Conservation (phyloP, 176 grass and related monocot genomes). For the Hordeum vulgare region DNA sequence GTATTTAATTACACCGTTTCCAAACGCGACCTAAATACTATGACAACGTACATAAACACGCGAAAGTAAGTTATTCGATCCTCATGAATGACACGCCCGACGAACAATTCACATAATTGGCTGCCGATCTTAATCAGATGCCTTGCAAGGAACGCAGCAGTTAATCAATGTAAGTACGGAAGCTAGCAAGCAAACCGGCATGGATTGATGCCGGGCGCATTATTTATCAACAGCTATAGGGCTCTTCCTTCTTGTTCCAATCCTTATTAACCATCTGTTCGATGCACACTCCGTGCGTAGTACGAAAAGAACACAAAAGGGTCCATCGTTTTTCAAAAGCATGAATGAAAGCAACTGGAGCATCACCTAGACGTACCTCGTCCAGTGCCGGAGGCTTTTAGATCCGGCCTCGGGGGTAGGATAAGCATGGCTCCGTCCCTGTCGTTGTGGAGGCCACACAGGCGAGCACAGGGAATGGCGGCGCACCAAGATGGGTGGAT, state of each 20-base stretch:
- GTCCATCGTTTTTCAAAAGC: neutral
- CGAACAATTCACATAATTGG: neutral
- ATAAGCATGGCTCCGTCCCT: neutral
- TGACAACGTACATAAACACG: neutral
- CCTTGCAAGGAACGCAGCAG: constrained; percentile 37
- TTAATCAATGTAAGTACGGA: neutral
- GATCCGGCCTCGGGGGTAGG: neutral
- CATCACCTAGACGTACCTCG: neutral
- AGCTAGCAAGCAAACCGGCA: neutral
- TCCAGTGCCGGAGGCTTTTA: neutral
- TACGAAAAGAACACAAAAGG: neutral
- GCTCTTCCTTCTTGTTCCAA: neutral
- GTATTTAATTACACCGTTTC: too few species aligned
- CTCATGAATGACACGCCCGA: neutral
- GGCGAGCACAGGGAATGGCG: neutral
- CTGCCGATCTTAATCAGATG: constrained; percentile 1
- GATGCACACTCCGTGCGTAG: neutral
- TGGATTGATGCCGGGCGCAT: constrained; percentile 3
- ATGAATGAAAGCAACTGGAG: neutral
- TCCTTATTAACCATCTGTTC: neutral
- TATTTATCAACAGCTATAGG: neutral
- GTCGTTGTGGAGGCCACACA: neutral
- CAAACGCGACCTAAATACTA: too few species aligned
- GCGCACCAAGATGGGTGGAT: neutral
- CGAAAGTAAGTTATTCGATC: neutral